Evolutionary conservation across 352 stramenopile species (phyloP), one percentile per base, ranked within the genome.

Genomic region (Globisporangium camurandrum): DNA sequence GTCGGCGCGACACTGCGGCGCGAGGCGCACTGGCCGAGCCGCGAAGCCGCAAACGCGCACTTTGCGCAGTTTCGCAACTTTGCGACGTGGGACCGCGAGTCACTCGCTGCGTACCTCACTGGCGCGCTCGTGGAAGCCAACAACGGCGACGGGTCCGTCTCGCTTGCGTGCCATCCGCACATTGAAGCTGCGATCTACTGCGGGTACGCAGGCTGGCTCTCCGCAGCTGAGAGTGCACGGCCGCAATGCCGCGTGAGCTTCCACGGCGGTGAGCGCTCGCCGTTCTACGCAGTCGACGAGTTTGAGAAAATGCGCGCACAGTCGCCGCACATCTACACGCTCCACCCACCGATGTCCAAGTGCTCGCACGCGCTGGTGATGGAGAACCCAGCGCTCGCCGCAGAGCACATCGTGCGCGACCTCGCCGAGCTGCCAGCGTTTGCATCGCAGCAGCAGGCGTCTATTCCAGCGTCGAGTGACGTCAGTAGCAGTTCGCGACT

Each of bases 181-280:
- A 64, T 74, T 19, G 67, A 76, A 54, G 64, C 64, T 3, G 61
- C 64, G 33, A 45, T 67, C 40, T 77, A 70, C 55, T 72, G 67
- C 54, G 55, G 63, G 20, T 44, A 64, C 3, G 26, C 66, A 2
- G 42, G 69, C 8, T 49, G 49, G 42, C 60, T 74, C 31, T 60
- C 57, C 0, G 49, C 67, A 10, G 52, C 69, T 12, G 53, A 77
- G 40, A 54, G 59, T 0, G 45, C 55, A n/a, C 55, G 56, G 37
- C 61, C 62, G 6, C 61, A 72, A 37, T 77, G 67, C 50, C 44
- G 33, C 7, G 36, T 71, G 43, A 61, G 33, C 22, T 72, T 75
- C 37, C 62, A 75, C 49, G 45, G 51, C 20, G 67, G 64, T 27
- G 57, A 61, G 2, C 51, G 57, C 26, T 68, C 67, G 3, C 63